Conservation (phyloP, 176 grass and related monocot species). For the Cenchrus purpureus region DNA sequence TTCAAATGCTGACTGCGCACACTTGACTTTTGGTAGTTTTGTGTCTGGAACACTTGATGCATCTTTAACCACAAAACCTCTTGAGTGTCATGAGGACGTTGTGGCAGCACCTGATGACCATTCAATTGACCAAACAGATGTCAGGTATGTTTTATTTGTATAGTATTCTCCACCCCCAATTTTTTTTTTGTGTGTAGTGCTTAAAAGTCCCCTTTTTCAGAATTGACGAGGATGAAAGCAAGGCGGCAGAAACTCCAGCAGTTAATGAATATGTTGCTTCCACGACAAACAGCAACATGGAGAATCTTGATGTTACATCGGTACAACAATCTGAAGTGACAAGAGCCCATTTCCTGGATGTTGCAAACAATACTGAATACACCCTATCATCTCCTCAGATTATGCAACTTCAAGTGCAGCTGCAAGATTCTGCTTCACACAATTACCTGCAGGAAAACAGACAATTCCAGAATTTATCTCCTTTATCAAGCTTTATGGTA, state of each 20-base stretch:
- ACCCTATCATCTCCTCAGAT: conserved; percentile 52
- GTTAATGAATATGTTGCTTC: conserved; percentile 50
- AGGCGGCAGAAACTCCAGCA: conserved; percentile 36
- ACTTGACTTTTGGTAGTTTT: conserved; percentile 84
- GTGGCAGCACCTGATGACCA: conserved; percentile 40
- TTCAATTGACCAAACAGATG: conserved; percentile 46
- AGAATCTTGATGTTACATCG: conserved; percentile 50
- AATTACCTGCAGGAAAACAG: conserved; percentile 69
- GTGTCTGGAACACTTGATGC: conserved; percentile 72
- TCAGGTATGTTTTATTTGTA: conserved; percentile 44
- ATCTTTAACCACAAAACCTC: conserved; percentile 48
- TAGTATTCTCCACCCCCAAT: not conserved
- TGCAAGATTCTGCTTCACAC: conserved; percentile 54
- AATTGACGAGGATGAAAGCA: conserved; percentile 57
- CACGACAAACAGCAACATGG: conserved; percentile 32
- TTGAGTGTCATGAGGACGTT: conserved; percentile 50
- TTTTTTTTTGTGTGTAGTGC: conserved; percentile 21
- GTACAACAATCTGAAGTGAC: conserved; percentile 55
- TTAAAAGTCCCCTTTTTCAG: conserved; percentile 45
- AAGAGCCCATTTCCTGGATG: conserved; percentile 52
- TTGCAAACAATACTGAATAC: conserved; percentile 55
- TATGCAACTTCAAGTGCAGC: conserved; percentile 49
- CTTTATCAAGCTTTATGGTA: conserved; percentile 76
- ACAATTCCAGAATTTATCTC: conserved; percentile 75
- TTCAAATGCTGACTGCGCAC: conserved; percentile 65